These are phyloP conservation scores for Venustampulla echinocandica DNA, from an alignment of 495 filamentous ascomycete species.

Conservation along the genomic window DNA sequence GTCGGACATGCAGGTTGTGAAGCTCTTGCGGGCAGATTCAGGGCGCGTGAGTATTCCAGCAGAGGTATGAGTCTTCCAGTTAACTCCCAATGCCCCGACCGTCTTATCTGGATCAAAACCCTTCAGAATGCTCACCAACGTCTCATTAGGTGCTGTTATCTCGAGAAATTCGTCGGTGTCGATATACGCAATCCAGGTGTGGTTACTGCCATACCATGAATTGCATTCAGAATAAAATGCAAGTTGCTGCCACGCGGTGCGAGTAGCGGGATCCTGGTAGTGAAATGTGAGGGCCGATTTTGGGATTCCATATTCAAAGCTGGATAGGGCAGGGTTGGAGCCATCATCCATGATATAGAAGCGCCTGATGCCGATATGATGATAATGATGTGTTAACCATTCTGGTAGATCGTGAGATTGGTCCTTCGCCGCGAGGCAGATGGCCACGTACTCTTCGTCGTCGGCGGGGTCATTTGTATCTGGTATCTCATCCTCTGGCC, in stretches of 20 bases:
- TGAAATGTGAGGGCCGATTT: slow-evolving; percentile 13
- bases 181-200: slow-evolving; percentile 18
- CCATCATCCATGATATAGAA: slow-evolving; percentile 27
- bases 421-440: slow-evolving; percentile 21
- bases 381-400: slow-evolving; percentile 23
- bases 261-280: background rate
- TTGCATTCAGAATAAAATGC: slow-evolving; percentile 10
- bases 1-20: slow-evolving; percentile 12
- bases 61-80: slow-evolving; percentile 14
- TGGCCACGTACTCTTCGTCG: slow-evolving; percentile 20
- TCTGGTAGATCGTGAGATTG: slow-evolving; percentile 19
- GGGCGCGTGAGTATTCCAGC: slow-evolving; percentile 7
- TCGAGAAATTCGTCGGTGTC: slow-evolving; percentile 19
- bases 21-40: slow-evolving; percentile 1
- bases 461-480: too few relatives aligned
- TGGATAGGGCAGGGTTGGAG: slow-evolving; percentile 16
- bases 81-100: slow-evolving; percentile 15
- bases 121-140: slow-evolving; percentile 1
- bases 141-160: slow-evolving; percentile 1
- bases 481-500: too few relatives aligned
- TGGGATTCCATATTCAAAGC: slow-evolving; percentile 12
- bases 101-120: slow-evolving; percentile 2
- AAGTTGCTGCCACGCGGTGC: background rate
- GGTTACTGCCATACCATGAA: slow-evolving; percentile 1
- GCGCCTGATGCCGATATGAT: slow-evolving; percentile 22